Evolutionary conservation across 225 moss, liverwort and hornwort genomes (phyloP).

Genomic region (Marchantia polymorpha): DNA sequence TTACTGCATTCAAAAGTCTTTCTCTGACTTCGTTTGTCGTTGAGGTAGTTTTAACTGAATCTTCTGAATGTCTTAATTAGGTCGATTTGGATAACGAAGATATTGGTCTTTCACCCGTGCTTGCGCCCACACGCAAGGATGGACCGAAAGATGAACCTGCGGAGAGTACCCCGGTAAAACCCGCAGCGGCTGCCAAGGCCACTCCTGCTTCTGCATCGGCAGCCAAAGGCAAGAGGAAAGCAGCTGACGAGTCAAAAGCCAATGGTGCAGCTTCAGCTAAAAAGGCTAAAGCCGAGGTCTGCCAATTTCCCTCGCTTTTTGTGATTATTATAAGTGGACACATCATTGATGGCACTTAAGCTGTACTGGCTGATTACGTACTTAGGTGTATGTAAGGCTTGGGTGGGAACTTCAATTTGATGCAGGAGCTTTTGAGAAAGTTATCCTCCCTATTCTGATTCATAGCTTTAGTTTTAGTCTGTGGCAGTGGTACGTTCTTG

Average conservation of each 20-base stretch:
- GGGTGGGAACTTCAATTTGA: too few relatives aligned
- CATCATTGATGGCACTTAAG: not conserved
- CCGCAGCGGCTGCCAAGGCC: slow-evolving; percentile 39
- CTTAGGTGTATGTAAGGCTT: too few relatives aligned
- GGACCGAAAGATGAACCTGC: slow-evolving; percentile 76
- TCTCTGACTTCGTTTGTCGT: too few relatives aligned
- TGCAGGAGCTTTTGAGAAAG: too few relatives aligned
- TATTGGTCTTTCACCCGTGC: slow-evolving; percentile 93
- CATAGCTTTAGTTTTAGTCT: too few relatives aligned
- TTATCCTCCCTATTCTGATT: too few relatives aligned
- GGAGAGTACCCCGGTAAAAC: slow-evolving; percentile 70
- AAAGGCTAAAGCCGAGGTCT: slow-evolving; percentile 74
- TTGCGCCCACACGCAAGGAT: slow-evolving; percentile 90
- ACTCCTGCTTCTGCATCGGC: slow-evolving; percentile 53
- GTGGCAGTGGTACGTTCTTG: too few relatives aligned
- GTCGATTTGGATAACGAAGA: slow-evolving; percentile 97
- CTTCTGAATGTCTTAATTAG: slow-evolving; percentile 32
- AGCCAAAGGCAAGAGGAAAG: slow-evolving; percentile 66
- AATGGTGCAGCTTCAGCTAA: slow-evolving; percentile 38
- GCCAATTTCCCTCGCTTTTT: not conserved
- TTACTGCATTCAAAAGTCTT: too few relatives aligned
- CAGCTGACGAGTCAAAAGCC: slow-evolving; percentile 61
- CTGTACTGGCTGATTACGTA: not conserved
- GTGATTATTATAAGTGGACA: not conserved
- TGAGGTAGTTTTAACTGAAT: not conserved